Conservation (phyloP, 75 land plant species). For the Cupressus sempervirens region DNA sequence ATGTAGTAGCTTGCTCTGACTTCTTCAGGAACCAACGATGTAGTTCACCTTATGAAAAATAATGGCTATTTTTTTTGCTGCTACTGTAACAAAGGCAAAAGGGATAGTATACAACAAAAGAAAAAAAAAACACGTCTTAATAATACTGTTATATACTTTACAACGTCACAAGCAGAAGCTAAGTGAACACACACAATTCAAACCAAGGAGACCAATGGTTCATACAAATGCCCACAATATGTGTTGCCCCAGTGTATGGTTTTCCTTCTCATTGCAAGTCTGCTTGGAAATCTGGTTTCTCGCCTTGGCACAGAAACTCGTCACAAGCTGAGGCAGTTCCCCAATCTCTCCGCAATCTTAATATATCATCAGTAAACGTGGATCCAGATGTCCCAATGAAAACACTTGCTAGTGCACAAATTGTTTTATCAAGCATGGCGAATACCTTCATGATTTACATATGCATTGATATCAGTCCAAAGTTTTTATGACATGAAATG, state of each 20-base stretch:
- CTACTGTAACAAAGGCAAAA: background rate
- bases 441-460: conserved; percentile 50
- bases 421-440: conserved; percentile 95
- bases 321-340: conserved; percentile 70
- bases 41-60: conserved; percentile 4
- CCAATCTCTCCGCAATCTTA: conserved; percentile 71
- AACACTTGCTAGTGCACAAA: conserved; percentile 68
- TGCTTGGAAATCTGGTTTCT: conserved; percentile 70
- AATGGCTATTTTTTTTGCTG: background rate
- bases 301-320: conserved; percentile 75
- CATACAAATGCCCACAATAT: background rate
- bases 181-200: conserved; percentile 3
- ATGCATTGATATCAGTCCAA: background rate
- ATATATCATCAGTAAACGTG: conserved; percentile 88
- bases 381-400: conserved; percentile 87
- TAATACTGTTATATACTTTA: background rate
- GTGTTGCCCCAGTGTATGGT: background rate
- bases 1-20: background rate
- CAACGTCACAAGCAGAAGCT: background rate
- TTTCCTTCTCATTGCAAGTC: conserved; percentile 32
- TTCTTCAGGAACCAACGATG: background rate
- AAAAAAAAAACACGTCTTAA: background rate
- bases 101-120: background rate
- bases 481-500: background rate
- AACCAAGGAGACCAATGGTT: background rate